Evolutionary conservation across 768 basidiomycete genomes (phyloP), one percentile per base, ranked within the genome.

Genomic region (Ramaria rubella): DNA sequence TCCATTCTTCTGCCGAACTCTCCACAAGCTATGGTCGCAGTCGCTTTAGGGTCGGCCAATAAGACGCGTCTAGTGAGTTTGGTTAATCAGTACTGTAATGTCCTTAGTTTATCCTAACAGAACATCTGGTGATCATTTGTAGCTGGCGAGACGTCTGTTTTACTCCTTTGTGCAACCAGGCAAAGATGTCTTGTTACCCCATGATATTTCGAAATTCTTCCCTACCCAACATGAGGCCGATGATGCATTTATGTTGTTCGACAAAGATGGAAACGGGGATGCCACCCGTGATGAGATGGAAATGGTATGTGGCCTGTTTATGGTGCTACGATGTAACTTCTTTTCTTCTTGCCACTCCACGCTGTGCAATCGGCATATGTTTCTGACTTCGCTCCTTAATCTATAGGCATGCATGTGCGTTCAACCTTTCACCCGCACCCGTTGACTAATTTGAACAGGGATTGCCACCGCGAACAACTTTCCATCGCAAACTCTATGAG

Each of bases 1-100:
- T 85, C 84, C 36, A 80, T 94, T n/a, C 70, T 94, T 21, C 91
- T 94, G 67, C 92, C 92, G 40, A 93, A 94, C 66, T 90, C 88
- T 1, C 87, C 90, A 0, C 81, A 81, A 65, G 85, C 86, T 24
- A 81, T 87, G 72, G 87, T 94, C 43, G 81, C 86, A 62, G 84
- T 82, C 5, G 88, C 90, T 4, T 72, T 96, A 17, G 79, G 82
- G 59, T 88, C 86, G 1, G 80, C 86, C 1, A 91, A 89, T 72
- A 93, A 90, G 69, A 85, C 85, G 1, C 81, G 86, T 58, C 66
- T 85, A 64, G 85, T 86, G 59, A 29, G 69, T 58, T 51, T 48
- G 7, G 12, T 24, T 8, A 49, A 49, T 23, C 48, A 26, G 8
- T 19, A 17, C 17, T 19, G 34, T n/a, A 1, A 49, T n/a, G n/a